These are phyloP conservation scores for Agrostemma githago DNA, from an alignment of 148 eudicot species.

Conservation along the genomic window DNA sequence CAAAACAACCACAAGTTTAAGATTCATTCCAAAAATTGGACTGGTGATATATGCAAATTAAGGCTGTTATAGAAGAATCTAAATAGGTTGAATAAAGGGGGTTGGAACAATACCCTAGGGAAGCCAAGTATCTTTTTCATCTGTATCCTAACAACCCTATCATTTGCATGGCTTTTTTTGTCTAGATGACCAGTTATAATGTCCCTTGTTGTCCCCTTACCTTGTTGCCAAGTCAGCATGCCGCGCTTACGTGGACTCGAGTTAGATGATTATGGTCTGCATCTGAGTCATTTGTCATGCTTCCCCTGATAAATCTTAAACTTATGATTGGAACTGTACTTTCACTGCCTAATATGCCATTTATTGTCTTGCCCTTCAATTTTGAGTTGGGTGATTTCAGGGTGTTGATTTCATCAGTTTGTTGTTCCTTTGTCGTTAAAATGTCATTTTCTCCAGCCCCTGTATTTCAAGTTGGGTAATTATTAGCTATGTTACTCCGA, in stretches of 20 bases:
- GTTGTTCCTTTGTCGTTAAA: slow-evolving; percentile 40
- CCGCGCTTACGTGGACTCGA: slow-evolving; percentile 23
- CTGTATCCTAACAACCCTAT: slow-evolving; percentile 45
- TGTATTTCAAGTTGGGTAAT: neutral
- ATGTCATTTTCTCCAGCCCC: neutral
- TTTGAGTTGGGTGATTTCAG: neutral
- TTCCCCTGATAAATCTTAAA: slow-evolving; percentile 8
- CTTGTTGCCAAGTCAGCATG: slow-evolving; percentile 39
- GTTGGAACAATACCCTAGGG: slow-evolving; percentile 63
- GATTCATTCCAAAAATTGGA: slow-evolving; percentile 58
- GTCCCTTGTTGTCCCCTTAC: slow-evolving; percentile 26
- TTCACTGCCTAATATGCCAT: slow-evolving; percentile 13
- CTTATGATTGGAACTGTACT: slow-evolving; percentile 15
- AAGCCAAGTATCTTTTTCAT: slow-evolving; percentile 84
- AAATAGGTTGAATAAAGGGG: slow-evolving; percentile 47
- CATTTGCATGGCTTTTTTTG: slow-evolving; percentile 52
- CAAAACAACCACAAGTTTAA: slow-evolving; percentile 47
- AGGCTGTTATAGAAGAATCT: slow-evolving; percentile 68
- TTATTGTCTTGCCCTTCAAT: neutral
- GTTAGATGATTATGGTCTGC: slow-evolving; percentile 9
- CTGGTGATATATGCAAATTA: slow-evolving; percentile 40
- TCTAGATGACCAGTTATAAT: slow-evolving; percentile 37
- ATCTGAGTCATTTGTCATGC: slow-evolving; percentile 20
- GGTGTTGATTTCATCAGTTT: slow-evolving; percentile 20
- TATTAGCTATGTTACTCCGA: neutral